phyloP scores from a whole-genome alignment of 768 basidiomycete species.

The Nidula microcarpa region DNA sequence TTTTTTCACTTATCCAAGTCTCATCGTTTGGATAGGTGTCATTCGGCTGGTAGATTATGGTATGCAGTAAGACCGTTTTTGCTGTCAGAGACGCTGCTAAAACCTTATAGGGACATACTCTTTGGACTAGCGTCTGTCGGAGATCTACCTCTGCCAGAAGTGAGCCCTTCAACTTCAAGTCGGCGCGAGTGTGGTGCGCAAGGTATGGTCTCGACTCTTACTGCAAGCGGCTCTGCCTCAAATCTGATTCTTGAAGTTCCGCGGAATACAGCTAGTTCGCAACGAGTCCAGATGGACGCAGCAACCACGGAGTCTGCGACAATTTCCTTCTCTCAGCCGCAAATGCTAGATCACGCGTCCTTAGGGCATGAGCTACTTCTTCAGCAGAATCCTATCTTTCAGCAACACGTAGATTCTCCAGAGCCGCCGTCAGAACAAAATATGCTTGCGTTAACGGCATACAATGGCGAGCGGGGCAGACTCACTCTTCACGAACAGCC shows the following conservation, averaged over 20 bases:
- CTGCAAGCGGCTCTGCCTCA: not conserved
- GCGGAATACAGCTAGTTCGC: constrained; percentile 33
- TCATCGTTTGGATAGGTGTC: constrained; percentile 20
- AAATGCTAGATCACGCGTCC: not conserved
- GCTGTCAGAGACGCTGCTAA: constrained; percentile 8
- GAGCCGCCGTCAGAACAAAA: too few relatives aligned
- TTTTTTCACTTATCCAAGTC: not conserved
- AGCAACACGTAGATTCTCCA: too few relatives aligned
- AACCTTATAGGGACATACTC: constrained; percentile 58
- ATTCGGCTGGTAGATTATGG: constrained; percentile 43
- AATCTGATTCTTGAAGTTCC: constrained; percentile 9
- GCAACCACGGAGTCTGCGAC: not conserved
- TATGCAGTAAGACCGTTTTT: constrained; percentile 10
- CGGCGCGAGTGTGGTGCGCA: constrained; percentile 67
- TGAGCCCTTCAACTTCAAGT: constrained; percentile 42
- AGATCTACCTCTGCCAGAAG: constrained; percentile 62
- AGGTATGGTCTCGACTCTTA: constrained; percentile 26
- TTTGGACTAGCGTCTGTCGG: constrained; percentile 71
- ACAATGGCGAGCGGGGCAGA: too few relatives aligned
- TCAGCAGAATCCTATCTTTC: too few relatives aligned
- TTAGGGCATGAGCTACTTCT: not conserved
- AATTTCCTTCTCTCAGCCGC: constrained; percentile 5
- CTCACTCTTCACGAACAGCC: too few relatives aligned
- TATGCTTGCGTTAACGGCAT: too few relatives aligned
- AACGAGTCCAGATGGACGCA: constrained; percentile 19